Evolutionary conservation across 169 alveolate genomes (phyloP), one percentile per base, ranked within the genome.

Genomic region (Plasmodium sp.): DNA sequence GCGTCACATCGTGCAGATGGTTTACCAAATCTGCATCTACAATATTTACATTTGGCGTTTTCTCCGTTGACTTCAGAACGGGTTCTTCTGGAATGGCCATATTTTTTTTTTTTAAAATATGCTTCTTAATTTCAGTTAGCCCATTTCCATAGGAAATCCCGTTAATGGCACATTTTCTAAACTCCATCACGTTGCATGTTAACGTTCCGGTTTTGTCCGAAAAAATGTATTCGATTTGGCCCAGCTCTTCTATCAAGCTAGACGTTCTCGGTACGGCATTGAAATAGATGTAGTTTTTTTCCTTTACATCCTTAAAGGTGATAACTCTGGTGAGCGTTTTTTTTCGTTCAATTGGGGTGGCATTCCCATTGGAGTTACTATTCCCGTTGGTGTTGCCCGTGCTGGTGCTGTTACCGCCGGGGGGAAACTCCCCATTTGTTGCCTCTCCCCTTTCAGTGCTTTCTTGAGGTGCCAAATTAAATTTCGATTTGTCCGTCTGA

Each of bases 201-300:
- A 99, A 96, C 3, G 99, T 99, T 1, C 99, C 99, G 2, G 99
- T 98, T 95, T 98, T 98, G 93, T 98, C 99, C 27, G 98, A 96
- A 93, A 98, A 96, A 33, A 99, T 95, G 95, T 97, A 98, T 45
- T 98, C 98, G 31, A 99, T 97, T 72, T 99, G 96, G 27, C 99
- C 99, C 34, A 99, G 97, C 92, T 99, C 99, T 98, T 99, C 99
- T 12, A 96, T 96, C 22, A 97, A 84, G 84, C 96, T 83, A 18
- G 98, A 96, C 5, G 97, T 97, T 79, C 99, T 96, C 22, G 99
- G 98, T 27, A 98, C 97, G 1, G 99, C 94, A 81, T 90, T 90
- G 73, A 90, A 90, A 81, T 62, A 62, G 36, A 90, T 90, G 54
- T 81, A 90, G 83, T 80, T 90, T 27, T 90, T 90, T 90, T 90